Evolutionary conservation across 257 asterid species (phyloP).

Genomic region (Solanum tarijense): DNA sequence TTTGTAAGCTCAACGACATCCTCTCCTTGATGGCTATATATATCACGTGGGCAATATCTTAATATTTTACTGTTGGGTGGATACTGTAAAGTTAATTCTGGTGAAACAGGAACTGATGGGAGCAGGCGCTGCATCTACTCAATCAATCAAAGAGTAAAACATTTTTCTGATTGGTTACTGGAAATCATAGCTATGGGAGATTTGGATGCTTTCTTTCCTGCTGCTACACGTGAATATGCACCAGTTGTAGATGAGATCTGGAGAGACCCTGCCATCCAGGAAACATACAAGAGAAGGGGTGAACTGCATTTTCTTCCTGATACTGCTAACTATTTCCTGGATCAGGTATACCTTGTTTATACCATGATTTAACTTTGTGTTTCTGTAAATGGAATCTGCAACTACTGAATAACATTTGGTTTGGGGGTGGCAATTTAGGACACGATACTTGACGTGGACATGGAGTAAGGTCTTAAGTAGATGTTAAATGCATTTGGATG

Average conservation of each 20-base stretch:
- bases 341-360: slow-evolving; percentile 29
- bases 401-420: neutral
- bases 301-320: slow-evolving; percentile 47
- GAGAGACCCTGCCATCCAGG: slow-evolving; percentile 70
- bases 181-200: slow-evolving; percentile 40
- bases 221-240: slow-evolving; percentile 50
- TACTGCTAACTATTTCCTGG: slow-evolving; percentile 53
- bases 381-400: neutral
- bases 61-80: neutral
- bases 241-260: slow-evolving; percentile 45
- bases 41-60: neutral
- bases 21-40: neutral
- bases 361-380: neutral
- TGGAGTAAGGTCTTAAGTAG: neutral
- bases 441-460: neutral
- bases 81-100: slow-evolving; percentile 8
- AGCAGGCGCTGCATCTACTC: slow-evolving; percentile 35
- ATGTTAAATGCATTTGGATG: neutral
- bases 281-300: slow-evolving; percentile 50
- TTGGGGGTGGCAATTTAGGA: neutral
- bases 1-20: neutral
- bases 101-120: slow-evolving; percentile 17
- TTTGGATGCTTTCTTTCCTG: slow-evolving; percentile 32
- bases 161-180: slow-evolving; percentile 49
- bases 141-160: slow-evolving; percentile 27